Conservation (phyloP, 108 stramenopile genomes). For the Nitzschia sp. region DNA sequence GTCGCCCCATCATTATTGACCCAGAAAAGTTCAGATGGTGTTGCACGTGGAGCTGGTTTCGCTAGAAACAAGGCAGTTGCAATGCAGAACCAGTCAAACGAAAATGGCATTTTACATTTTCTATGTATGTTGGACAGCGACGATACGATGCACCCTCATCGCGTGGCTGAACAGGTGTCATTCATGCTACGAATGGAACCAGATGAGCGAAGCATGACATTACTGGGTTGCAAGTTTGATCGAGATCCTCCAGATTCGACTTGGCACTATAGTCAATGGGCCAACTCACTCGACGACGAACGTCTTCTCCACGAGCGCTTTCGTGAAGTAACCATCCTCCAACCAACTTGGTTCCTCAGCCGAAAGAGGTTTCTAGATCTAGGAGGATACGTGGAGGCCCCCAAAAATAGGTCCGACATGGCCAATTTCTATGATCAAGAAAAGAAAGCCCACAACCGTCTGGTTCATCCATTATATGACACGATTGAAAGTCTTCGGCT, state of each 20-base stretch:
- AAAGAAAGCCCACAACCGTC: conserved; percentile 6
- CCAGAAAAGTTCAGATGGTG: conserved; percentile 28
- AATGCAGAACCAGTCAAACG: conserved; percentile 14
- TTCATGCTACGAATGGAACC: conserved; percentile 41
- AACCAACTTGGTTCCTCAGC: conserved; percentile 88
- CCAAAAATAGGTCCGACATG: background rate
- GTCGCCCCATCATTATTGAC: conserved; percentile 25
- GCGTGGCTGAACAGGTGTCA: conserved; percentile 68
- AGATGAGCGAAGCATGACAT: conserved; percentile 35
- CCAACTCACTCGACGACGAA: conserved; percentile 75
- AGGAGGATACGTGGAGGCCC: conserved; percentile 79
- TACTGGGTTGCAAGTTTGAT: conserved; percentile 83
- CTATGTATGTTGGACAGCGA: conserved; percentile 82
- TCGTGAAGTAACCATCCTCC: conserved; percentile 87
- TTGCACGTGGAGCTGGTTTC: conserved; percentile 72
- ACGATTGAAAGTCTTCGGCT: conserved; percentile 53
- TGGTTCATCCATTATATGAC: conserved; percentile 46
- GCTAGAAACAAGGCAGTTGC: conserved; percentile 80
- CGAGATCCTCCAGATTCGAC: conserved; percentile 82
- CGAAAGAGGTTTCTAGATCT: conserved; percentile 51
- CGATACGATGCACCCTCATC: conserved; percentile 75
- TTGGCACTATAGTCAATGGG: conserved; percentile 90
- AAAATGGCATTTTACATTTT: conserved; percentile 44
- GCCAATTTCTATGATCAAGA: background rate
- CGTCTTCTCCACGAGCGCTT: conserved; percentile 75